Base-by-base conservation (phyloP, 2,329 filamentous ascomycete genomes). In the Colletotrichum shisoi region DNA sequence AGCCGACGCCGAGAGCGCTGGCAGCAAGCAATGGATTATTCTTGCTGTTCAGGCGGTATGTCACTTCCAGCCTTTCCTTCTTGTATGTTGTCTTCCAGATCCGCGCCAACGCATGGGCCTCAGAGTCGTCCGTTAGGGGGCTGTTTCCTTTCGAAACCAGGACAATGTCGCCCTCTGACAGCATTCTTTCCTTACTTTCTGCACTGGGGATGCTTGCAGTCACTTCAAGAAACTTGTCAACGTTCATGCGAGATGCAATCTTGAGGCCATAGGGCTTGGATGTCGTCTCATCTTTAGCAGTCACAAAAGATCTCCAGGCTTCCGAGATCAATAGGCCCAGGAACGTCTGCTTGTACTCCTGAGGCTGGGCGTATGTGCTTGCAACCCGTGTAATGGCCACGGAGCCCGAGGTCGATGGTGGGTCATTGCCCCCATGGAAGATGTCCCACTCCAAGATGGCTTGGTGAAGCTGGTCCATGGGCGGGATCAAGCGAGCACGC, bases 301-400 rank as follows among this genome's bases (percentile, higher is more conserved):
- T 94, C 57, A 96, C 89, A 76, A 99, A 95, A 4, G 92, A 91
- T 75, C 96, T 91, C 95, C 95, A 99, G 37, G 94, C 94, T 81
- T 99, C 95, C 31, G 96, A 90, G 37, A 95, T 88, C 40, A 99
- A 84, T 24, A 99, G 83, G 6, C 94, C 94, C 71, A 96, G 89
- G 77, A 99, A 99, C 0, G 93, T 97, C 67, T 87, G 84, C 76
- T 96, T 92, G 76, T 99, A 99, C 57, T 91, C 89, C 49, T 81
- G 80, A 0, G 93, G 91, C 71, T 93, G 89, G 34, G 82, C 78
- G 78, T 97, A 99, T 0, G 87, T 87, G 69, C 92, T 90, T 5
- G 90, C 89, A 12, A 99, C 94, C 61, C 87, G 83, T 53, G 85
- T 87, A 74, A 94, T 96, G 51, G 87, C 84, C 37, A 68, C 37